Base-by-base conservation (phyloP, 331 rosid genomes). In the Erythrophleum ivorense region DNA sequence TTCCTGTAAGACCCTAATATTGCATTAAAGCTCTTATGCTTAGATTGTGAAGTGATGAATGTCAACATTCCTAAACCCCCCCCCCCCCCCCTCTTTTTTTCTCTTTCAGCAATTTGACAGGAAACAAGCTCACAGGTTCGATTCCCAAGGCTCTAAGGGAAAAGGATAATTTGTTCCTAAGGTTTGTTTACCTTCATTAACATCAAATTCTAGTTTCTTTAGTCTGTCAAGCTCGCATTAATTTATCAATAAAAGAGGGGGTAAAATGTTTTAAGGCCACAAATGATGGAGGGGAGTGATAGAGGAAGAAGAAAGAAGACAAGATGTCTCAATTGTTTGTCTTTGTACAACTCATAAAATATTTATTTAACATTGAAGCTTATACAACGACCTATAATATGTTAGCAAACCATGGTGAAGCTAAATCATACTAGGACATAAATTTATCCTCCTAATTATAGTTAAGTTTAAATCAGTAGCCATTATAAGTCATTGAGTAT, bases 71-170 rank as follows among this genome's bases (percentile, higher is more conserved):
- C 29, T 24, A 24, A 0, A 0, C 29, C 29, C 29, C 29, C 29
- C 29, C 29, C 29, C 29, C 29, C 29, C 29, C 38, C 4, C 16
- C 36, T 18, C n/a, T n/a, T 10, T 19, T 33, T 5, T 43, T 1
- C 13, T 41, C 19, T 48, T 15, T n/a, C 9, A 76, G 72, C 3
- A 62, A 76, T 46, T 48, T 76, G 70, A 0, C 59, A 7, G 59
- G 71, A 24, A 76, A 59, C n/a, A 45, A 45, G 18, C 72, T 76
- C 71, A 59, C 54, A 21, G 80, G 59, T 24, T 45, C 46, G 4
- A 12, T 76, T 45, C 80, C 80, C 0, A 63, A 76, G 59, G 80
- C 72, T 60, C 13, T 76, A 13, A 60, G 18, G 2, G 45, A 76
- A 11, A 76, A 76, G n/a, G 67, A 60, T 9, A 3, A 76, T 38